phyloP scores from a whole-genome alignment of 148 eudicot genomes.

The Polygonum maritimum region DNA sequence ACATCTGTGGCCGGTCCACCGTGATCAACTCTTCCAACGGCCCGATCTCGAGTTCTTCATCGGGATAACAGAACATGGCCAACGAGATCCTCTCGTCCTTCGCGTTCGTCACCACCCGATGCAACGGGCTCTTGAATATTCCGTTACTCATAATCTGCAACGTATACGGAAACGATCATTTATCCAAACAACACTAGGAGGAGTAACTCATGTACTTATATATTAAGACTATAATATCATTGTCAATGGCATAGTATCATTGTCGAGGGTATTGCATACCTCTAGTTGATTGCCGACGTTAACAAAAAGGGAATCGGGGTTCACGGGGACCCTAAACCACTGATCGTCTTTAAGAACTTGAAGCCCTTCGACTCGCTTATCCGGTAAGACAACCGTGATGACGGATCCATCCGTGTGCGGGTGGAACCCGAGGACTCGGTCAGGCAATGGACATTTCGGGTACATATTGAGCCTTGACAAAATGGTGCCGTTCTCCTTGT shows the following conservation, averaged over 20 bases:
- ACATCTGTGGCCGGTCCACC: constrained; percentile 22
- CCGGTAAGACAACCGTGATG: constrained; percentile 33
- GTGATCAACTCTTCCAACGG: constrained; percentile 26
- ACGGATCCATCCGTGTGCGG: constrained; percentile 50
- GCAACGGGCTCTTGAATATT: constrained; percentile 35
- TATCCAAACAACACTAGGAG: too few relatives aligned
- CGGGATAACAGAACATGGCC: constrained; percentile 28
- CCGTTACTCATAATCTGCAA: constrained; percentile 45
- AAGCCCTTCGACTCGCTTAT: constrained; percentile 43
- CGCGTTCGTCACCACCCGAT: constrained; percentile 33
- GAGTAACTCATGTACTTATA: too few relatives aligned
- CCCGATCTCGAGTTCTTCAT: constrained; percentile 16
- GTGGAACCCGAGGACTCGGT: constrained; percentile 32
- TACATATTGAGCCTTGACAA: constrained; percentile 32
- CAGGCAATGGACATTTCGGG: constrained; percentile 42
- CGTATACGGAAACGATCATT: background rate
- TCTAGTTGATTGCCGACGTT: constrained; percentile 46
- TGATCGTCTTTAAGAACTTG: constrained; percentile 36
- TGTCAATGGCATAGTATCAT: too few relatives aligned
- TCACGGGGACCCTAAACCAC: constrained; percentile 41
- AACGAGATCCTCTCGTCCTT: constrained; percentile 28
- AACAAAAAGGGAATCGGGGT: constrained; percentile 36
- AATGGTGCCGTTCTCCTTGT: constrained; percentile 18
- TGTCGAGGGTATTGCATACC: too few relatives aligned
- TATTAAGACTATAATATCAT: too few relatives aligned